phyloP scores from a whole-genome alignment of 2,329 filamentous ascomycete species.

The Pseudomassariella vexata region DNA sequence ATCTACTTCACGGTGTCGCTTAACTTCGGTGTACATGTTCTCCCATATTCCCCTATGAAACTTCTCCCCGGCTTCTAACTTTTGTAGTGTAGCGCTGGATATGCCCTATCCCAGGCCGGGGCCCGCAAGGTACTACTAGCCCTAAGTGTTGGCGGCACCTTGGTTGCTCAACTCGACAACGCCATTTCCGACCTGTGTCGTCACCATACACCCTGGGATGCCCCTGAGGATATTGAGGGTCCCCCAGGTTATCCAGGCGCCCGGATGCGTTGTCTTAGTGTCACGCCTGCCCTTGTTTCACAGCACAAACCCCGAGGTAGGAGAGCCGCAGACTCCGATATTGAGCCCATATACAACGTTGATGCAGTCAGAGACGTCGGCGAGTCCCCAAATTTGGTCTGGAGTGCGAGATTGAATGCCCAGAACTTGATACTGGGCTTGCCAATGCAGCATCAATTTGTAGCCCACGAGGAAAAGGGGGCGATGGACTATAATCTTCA shows the following conservation, averaged over 20 bases:
- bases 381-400: slow-evolving; percentile 10
- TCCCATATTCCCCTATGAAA: too few species aligned
- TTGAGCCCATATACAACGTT: slow-evolving; percentile 7
- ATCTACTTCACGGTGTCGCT: too few species aligned
- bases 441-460: slow-evolving; percentile 8
- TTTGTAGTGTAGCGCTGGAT: slow-evolving; percentile 11
- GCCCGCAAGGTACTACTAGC: slow-evolving; percentile 9
- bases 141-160: slow-evolving; percentile 8
- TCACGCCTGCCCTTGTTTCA: slow-evolving; percentile 9
- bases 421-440: slow-evolving; percentile 8
- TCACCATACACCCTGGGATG: slow-evolving; percentile 7
- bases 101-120: slow-evolving; percentile 8
- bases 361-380: slow-evolving; percentile 7
- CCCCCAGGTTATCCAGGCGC: slow-evolving; percentile 8
- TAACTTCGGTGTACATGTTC: too few species aligned
- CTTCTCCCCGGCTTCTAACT: too few species aligned
- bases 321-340: slow-evolving; percentile 9
- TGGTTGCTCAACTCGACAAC: slow-evolving; percentile 10
- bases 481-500: too few species aligned
- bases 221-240: slow-evolving; percentile 4
- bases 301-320: slow-evolving; percentile 9
- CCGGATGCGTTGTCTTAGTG: slow-evolving; percentile 10
- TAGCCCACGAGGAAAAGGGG: neutral
- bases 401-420: slow-evolving; percentile 10
- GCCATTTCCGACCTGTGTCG: slow-evolving; percentile 9